A percentile compares a stretch with the other conserved stretches of the same genome.
Evolutionary conservation across 345 rosid species (phyloP).

Genomic region (Euphorbia tirucalli): DNA sequence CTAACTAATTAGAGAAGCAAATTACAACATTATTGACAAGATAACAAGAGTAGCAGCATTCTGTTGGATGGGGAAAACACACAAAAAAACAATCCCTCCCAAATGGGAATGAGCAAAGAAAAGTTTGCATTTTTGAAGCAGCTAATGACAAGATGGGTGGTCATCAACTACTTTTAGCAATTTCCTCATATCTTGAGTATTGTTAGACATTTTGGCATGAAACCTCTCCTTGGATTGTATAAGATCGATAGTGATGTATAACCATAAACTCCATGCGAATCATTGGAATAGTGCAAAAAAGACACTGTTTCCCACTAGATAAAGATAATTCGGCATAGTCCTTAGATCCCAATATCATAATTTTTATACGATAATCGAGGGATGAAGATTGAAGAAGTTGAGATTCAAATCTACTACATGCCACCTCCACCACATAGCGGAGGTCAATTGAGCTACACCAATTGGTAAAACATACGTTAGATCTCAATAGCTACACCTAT

Average conservation of each 20-base stretch:
- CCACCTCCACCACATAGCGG: too few relatives aligned
- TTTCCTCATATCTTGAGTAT: not conserved
- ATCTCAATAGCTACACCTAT: not conserved
- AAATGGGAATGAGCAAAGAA: not conserved
- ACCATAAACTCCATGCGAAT: not conserved
- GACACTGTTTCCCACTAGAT: not conserved
- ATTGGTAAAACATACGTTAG: not conserved
- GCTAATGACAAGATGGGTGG: not conserved
- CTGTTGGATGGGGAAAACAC: not conserved
- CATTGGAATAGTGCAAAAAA: not conserved
- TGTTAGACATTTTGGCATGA: not conserved
- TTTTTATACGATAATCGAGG: not conserved
- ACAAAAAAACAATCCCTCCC: too few relatives aligned
- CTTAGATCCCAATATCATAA: not conserved
- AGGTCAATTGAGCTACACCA: too few relatives aligned
- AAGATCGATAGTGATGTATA: too few relatives aligned
- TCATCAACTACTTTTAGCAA: not conserved
- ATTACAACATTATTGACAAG: not conserved
- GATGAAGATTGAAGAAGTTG: not conserved
- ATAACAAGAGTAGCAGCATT: not conserved
- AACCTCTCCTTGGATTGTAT: not conserved
- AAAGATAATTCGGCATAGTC: not conserved
- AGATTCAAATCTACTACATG: not conserved
- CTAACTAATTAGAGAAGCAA: not conserved
- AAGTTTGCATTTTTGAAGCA: not conserved